A percentile compares a stretch with the other conserved stretches of the same genome.
Conservation (phyloP, 164 flowering plant species). For the Warburgia ugandensis region DNA sequence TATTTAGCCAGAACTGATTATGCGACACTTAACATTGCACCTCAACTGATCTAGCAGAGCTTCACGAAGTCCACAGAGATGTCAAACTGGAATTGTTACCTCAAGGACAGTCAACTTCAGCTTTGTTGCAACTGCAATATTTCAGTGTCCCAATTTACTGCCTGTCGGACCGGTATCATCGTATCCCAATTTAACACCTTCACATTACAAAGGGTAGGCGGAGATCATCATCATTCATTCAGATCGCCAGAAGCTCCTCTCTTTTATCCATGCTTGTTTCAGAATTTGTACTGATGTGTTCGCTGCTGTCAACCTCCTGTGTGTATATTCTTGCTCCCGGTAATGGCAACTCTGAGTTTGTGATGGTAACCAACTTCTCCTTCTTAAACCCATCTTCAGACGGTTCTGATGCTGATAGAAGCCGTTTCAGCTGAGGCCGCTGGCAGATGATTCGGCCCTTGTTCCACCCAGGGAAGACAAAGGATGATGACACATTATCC, state of each 20-base stretch:
- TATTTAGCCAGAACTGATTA: too few species aligned
- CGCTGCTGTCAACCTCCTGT: conserved; percentile 15
- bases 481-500: conserved; percentile 53
- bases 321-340: conserved; percentile 25
- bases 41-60: too few species aligned
- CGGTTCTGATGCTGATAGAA: conserved; percentile 33
- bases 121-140: too few species aligned
- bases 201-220: not conserved
- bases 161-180: too few species aligned
- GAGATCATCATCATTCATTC: not conserved
- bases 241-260: conserved; percentile 51
- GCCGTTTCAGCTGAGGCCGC: conserved; percentile 57
- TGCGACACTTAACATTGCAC: too few species aligned
- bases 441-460: conserved; percentile 82
- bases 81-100: too few species aligned
- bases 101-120: too few species aligned
- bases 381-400: conserved; percentile 33
- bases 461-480: conserved; percentile 80
- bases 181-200: not conserved
- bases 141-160: too few species aligned
- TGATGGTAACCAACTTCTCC: conserved; percentile 32
- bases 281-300: conserved; percentile 14
- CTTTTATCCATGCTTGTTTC: conserved; percentile 17
- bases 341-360: conserved; percentile 39
- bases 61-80: too few species aligned